Evolutionary conservation across 176 grass and related monocot species (phyloP), one percentile per base, ranked within the genome.

Genomic region (Triticum monococcum): DNA sequence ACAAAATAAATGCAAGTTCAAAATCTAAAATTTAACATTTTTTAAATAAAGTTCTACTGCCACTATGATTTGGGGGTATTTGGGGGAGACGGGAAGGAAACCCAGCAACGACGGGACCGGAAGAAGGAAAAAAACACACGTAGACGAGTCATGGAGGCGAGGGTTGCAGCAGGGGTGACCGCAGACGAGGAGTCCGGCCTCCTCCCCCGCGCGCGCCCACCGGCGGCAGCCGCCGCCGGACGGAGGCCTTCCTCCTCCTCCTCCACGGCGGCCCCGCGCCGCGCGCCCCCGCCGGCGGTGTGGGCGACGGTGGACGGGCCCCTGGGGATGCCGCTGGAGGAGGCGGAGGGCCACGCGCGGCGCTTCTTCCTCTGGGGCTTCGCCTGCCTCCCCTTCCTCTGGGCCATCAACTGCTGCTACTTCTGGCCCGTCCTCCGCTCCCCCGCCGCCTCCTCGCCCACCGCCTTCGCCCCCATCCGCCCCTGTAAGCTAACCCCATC

Each of bases 361-460:
- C 84, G 89, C 80, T 91, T 94, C 94, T 99, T 96, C 87, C 82
- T 92, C 0, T 96, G 97, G 97, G 97, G 97, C 1, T 99, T 99
- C 77, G 97, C 94, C 2, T 87, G 93, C 75, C 87, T 99, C 31
- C 97, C 97, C 84, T 88, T 99, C 61, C 90, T 99, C 56, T 99
- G 97, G 97, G 97, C 94, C 64, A 90, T 96, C 84, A 99, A 99
- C 86, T 96, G 90, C 90, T 96, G 84, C 87, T 94, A 99, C 85
- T 99, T 91, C 90, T 99, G 96, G 97, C 97, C 97, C 31, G 86
- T 99, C 87, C 84, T 99, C 18, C 89, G 87, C 26, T 83, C 78
- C 8, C 68, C 86, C 25, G 81, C 79, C 11, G 12, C 90, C 0
- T 76, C 81, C 50, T 66, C 90, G 3, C 69, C 92, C 22, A 25